phyloP scores from a whole-genome alignment of 768 basidiomycete species.

The Rhodotorula paludigena region DNA sequence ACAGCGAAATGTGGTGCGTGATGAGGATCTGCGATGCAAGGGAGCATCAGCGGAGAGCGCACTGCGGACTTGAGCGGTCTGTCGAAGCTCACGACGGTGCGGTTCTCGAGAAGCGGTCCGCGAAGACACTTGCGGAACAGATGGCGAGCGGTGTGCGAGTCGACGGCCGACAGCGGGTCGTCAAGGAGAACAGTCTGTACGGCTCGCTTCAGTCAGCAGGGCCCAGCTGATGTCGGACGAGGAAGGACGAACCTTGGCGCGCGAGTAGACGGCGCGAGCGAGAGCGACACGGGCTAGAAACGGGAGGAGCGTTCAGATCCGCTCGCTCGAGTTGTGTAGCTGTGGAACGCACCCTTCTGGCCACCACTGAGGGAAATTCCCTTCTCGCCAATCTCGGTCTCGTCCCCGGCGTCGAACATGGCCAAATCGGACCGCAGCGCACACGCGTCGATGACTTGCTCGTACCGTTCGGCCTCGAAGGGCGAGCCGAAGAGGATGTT shows the following conservation, averaged over 20 bases:
- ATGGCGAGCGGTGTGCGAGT: slow-evolving; percentile 68
- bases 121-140: slow-evolving; percentile 54
- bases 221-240: not conserved
- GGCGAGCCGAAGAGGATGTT: slow-evolving; percentile 71
- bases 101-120: slow-evolving; percentile 68
- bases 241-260: slow-evolving; percentile 60
- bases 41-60: slow-evolving; percentile 80
- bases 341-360: slow-evolving; percentile 7
- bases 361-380: slow-evolving; percentile 40
- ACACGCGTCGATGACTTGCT: slow-evolving; percentile 67
- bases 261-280: slow-evolving; percentile 87
- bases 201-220: no score
- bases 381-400: slow-evolving; percentile 52
- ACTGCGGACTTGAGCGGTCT: slow-evolving; percentile 85
- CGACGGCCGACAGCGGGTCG: slow-evolving; percentile 42
- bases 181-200: slow-evolving; percentile 47
- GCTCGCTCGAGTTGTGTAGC: no score
- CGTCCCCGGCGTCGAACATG: slow-evolving; percentile 68
- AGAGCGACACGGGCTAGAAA: slow-evolving; percentile 53
- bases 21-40: slow-evolving; percentile 58
- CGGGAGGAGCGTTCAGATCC: not conserved
- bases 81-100: slow-evolving; percentile 69
- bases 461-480: slow-evolving; percentile 62
- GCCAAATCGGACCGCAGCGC: slow-evolving; percentile 66
- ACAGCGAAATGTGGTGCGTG: slow-evolving; percentile 42